Percentiles rank a stretch among this genome's conserved stretches.
These are phyloP conservation scores for Haematococcus sp. DNA, from an alignment of 139 green algal genomes.

Conservation along the genomic window DNA sequence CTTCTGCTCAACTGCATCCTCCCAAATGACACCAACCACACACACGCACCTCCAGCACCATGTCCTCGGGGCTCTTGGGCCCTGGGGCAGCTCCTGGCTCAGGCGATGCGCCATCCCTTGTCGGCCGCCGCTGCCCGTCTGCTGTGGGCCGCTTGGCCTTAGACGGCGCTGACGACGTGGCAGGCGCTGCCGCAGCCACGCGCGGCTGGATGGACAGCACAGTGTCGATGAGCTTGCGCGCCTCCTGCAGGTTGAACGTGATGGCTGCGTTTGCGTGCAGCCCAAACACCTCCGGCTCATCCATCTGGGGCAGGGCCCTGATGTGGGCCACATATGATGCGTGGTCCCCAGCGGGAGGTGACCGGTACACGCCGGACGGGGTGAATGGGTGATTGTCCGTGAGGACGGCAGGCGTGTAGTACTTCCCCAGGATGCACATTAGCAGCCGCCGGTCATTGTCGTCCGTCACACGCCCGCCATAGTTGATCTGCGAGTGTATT, in stretches of 20 bases:
- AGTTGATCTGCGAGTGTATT: conserved; percentile 70
- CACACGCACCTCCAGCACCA: conserved; percentile 5
- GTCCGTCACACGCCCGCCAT: conserved; percentile 84
- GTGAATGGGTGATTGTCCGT: conserved; percentile 1
- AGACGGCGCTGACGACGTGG: neutral
- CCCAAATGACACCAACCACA: no score
- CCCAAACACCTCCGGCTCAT: conserved; percentile 77
- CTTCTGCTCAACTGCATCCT: no score
- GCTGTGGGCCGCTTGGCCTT: no score
- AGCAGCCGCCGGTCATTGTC: conserved; percentile 76
- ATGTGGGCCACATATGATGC: conserved; percentile 51
- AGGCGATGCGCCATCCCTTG: no score
- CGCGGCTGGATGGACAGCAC: conserved; percentile 69
- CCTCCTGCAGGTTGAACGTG: conserved; percentile 60
- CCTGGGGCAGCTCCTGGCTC: neutral
- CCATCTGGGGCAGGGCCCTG: conserved; percentile 40
- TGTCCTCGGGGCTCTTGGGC: neutral
- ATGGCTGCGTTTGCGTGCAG: conserved; percentile 81
- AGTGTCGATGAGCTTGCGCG: conserved; percentile 39
- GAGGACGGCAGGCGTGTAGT: conserved; percentile 23
- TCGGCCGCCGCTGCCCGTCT: conserved; percentile 24
- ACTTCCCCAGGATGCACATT: conserved; percentile 60
- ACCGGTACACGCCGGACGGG: conserved; percentile 25
- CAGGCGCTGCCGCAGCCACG: neutral
- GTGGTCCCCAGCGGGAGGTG: conserved; percentile 32